phyloP scores from a whole-genome alignment of 163 green algal genomes.

The Chlamydomonas reinhardtii region DNA sequence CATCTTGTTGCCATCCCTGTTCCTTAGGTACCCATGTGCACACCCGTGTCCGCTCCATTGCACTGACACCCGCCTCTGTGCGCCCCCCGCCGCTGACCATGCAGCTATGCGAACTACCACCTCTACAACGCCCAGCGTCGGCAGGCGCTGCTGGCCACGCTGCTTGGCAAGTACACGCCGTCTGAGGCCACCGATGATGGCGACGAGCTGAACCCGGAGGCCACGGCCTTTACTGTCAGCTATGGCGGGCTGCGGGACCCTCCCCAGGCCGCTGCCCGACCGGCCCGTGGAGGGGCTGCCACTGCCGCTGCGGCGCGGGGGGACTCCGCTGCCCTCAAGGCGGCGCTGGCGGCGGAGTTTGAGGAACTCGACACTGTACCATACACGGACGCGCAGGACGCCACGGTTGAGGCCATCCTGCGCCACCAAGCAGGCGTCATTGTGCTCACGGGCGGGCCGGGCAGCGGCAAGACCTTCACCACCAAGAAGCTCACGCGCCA shows the following conservation, averaged over 20 bases:
- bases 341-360: not conserved
- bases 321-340: not conserved
- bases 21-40: too few species aligned
- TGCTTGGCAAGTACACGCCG: not conserved
- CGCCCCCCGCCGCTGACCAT: too few species aligned
- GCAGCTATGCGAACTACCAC: slow-evolving; percentile 3
- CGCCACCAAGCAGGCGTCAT: not conserved
- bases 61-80: too few species aligned
- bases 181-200: not conserved
- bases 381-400: not conserved
- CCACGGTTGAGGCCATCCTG: not conserved
- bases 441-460: not conserved
- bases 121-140: not conserved
- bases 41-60: too few species aligned
- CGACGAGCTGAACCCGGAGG: not conserved
- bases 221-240: not conserved
- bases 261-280: not conserved
- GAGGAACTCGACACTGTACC: not conserved
- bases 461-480: slow-evolving; percentile 1
- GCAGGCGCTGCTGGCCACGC: not conserved
- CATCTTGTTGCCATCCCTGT: too few species aligned
- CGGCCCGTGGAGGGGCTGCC: too few species aligned
- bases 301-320: not conserved
- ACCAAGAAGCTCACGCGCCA: not conserved
- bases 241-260: not conserved